Percentiles rank a stretch among this genome's conserved stretches.
Conservation (phyloP, 345 rosid genomes). For the Mangifera indica region DNA sequence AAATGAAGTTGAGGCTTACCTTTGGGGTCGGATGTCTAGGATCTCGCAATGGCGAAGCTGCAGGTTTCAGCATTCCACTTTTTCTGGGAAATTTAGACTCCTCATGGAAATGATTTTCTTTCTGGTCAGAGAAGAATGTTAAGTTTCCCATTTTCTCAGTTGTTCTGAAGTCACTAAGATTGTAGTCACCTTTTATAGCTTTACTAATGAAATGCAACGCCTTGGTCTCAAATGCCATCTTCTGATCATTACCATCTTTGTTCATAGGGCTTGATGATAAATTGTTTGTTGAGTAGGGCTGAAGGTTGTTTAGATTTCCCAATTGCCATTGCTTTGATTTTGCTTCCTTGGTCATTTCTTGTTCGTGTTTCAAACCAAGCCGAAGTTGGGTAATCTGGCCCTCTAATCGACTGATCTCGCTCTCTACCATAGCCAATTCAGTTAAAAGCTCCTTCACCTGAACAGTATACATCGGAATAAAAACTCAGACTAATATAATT, state of each 20-base stretch:
- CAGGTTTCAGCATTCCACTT: constrained; percentile 46
- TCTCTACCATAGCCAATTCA: constrained; percentile 73
- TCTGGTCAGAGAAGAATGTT: constrained; percentile 35
- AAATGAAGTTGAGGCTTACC: too few species aligned
- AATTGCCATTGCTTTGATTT: constrained; percentile 47
- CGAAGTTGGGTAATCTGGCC: constrained; percentile 65
- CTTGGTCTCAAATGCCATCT: constrained; percentile 64
- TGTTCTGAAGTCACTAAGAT: constrained; percentile 46
- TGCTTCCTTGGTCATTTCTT: constrained; percentile 47
- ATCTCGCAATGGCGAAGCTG: constrained; percentile 67
- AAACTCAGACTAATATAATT: neutral
- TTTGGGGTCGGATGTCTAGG: constrained; percentile 63
- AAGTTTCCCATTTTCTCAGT: constrained; percentile 42
- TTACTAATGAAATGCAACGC: constrained; percentile 88
- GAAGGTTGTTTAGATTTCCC: constrained; percentile 18
- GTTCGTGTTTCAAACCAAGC: constrained; percentile 54
- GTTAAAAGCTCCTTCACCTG: constrained; percentile 79
- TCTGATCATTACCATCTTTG: constrained; percentile 44
- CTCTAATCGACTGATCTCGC: constrained; percentile 72
- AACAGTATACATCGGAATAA: neutral
- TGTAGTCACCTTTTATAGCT: constrained; percentile 79
- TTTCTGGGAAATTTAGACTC: constrained; percentile 41
- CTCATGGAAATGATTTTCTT: constrained; percentile 42
- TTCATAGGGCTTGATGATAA: constrained; percentile 34
- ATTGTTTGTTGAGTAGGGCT: constrained; percentile 15